Percentiles rank a stretch among this genome's conserved stretches.
These are phyloP conservation scores for Planoprotostelium fungivorum DNA, from an alignment of 78 protist species.

Conservation along the genomic window DNA sequence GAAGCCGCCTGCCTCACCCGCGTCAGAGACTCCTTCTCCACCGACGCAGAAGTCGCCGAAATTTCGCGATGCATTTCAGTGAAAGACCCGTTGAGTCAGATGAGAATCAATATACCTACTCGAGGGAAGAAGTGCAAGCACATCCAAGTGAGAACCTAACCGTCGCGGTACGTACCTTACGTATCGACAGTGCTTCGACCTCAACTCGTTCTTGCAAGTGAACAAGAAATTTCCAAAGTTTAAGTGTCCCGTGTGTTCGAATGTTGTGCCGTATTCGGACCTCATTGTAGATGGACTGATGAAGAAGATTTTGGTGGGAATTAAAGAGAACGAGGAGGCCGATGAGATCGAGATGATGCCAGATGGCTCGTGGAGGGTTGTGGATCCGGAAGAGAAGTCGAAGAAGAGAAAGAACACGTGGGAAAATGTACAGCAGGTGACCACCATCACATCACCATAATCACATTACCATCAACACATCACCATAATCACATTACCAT, in stretches of 20 bases:
- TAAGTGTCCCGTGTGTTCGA: neutral
- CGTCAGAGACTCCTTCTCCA: neutral
- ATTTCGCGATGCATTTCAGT: neutral
- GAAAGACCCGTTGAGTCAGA: neutral
- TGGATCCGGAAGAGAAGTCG: neutral
- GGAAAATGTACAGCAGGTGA: neutral
- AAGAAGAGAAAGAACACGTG: neutral
- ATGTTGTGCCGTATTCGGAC: neutral
- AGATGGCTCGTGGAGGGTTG: neutral
- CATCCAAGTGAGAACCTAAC: neutral
- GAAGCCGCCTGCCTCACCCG: neutral
- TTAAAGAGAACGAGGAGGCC: neutral
- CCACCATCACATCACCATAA: too few species aligned
- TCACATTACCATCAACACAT: too few species aligned
- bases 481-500: too few species aligned
- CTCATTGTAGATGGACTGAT: neutral
- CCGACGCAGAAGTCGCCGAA: neutral
- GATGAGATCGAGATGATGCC: neutral
- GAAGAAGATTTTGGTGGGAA: neutral
- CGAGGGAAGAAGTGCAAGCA: neutral
- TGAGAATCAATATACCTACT: neutral
- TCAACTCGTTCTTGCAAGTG: neutral
- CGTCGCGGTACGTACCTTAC: neutral
- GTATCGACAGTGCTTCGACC: neutral
- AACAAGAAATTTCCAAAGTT: neutral